These are phyloP conservation scores for Teratosphaeria destructans DNA, from an alignment of 2,329 filamentous ascomycete species.

Conservation along the genomic window DNA sequence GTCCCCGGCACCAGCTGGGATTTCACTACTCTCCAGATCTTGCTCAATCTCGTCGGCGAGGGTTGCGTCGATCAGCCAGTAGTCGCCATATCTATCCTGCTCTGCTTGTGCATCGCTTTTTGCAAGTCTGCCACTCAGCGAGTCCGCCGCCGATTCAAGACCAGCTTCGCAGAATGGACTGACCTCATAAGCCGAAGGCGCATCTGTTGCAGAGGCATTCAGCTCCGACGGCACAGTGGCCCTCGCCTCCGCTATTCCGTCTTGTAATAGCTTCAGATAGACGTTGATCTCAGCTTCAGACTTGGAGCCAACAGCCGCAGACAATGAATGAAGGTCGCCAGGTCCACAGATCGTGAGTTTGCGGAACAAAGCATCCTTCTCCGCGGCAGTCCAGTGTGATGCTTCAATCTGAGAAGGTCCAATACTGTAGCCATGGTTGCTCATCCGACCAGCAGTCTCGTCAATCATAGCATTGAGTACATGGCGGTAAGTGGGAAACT, in stretches of 20 bases:
- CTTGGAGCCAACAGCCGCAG: slow-evolving; percentile 57
- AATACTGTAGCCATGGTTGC: background rate
- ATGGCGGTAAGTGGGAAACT: slow-evolving; percentile 30
- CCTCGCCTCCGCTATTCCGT: slow-evolving; percentile 33
- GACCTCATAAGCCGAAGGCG: slow-evolving; percentile 65
- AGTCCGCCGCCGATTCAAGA: slow-evolving; percentile 60
- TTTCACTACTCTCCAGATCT: background rate
- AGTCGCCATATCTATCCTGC: slow-evolving; percentile 47
- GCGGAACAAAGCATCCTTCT: slow-evolving; percentile 63
- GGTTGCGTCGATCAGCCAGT: slow-evolving; percentile 53
- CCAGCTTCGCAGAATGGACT: slow-evolving; percentile 52
- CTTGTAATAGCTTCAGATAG: slow-evolving; percentile 55
- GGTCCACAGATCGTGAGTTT: slow-evolving; percentile 54
- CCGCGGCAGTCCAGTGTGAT: slow-evolving; percentile 56
- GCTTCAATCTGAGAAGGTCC: slow-evolving; percentile 53
- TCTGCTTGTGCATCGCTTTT: slow-evolving; percentile 51
- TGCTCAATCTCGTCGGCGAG: slow-evolving; percentile 27
- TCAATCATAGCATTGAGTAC: slow-evolving; percentile 49
- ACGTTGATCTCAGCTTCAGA: slow-evolving; percentile 61
- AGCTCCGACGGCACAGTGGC: slow-evolving; percentile 24
- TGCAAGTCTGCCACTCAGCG: slow-evolving; percentile 55
- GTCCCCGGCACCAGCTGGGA: slow-evolving; percentile 6
- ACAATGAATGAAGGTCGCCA: slow-evolving; percentile 52
- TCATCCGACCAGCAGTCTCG: slow-evolving; percentile 24
- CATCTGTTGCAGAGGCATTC: slow-evolving; percentile 41